These are phyloP conservation scores for Platanus orientalis DNA, from an alignment of 164 flowering plant genomes.

Conservation along the genomic window DNA sequence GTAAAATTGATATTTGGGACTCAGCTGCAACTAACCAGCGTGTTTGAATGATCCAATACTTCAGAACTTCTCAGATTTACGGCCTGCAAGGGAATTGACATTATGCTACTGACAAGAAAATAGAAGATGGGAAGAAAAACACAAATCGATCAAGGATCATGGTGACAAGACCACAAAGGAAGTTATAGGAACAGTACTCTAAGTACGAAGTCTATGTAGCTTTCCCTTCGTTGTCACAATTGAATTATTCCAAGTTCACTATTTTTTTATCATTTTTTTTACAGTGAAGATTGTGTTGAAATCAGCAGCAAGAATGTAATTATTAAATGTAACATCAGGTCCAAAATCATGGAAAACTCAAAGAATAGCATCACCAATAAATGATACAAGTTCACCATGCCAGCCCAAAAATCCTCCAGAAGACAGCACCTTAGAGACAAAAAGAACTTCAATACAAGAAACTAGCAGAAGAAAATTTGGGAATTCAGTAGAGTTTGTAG, in stretches of 20 bases:
- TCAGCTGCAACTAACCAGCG: constrained; percentile 43
- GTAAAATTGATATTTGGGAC: neutral
- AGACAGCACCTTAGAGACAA: neutral
- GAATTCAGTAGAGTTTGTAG: too few species aligned
- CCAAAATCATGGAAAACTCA: neutral
- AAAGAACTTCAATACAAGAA: neutral
- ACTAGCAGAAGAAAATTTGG: neutral
- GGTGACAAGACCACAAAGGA: neutral
- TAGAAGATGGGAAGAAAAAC: neutral
- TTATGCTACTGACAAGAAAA: constrained; percentile 16
- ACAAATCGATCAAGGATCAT: neutral
- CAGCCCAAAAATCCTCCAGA: neutral
- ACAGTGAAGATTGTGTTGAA: neutral
- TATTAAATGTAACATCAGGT: neutral
- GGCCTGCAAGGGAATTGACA: constrained; percentile 66
- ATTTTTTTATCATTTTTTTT: neutral
- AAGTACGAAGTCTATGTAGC: neutral
- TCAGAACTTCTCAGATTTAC: constrained; percentile 92
- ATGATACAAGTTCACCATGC: neutral
- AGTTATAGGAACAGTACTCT: neutral
- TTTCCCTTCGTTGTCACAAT: neutral
- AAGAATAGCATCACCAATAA: neutral
- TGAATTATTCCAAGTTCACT: too few species aligned
- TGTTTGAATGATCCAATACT: constrained; percentile 64
- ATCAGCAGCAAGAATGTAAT: neutral